These are phyloP conservation scores for Alternaria ventricosa DNA, from an alignment of 2,329 filamentous ascomycete genomes.

Conservation along the genomic window DNA sequence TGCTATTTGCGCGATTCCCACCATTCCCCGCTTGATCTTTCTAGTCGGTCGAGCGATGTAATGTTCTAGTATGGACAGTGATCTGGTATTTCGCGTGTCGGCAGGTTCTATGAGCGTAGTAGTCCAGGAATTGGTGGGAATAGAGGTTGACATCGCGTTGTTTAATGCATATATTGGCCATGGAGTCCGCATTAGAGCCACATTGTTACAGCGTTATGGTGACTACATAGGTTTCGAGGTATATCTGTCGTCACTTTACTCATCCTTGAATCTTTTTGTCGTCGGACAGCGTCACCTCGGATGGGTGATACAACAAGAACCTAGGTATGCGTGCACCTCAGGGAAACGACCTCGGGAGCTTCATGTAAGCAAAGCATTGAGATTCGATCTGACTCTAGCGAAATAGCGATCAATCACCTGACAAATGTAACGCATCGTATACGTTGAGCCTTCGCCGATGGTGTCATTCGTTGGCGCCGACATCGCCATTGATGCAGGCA, in stretches of 20 bases:
- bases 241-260: neutral
- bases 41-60: too few relatives aligned
- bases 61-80: too few relatives aligned
- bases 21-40: too few relatives aligned
- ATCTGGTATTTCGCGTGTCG: neutral
- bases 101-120: too few relatives aligned
- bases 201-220: neutral
- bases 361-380: neutral
- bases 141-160: neutral
- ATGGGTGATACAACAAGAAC: neutral
- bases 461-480: conserved; percentile 8
- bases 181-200: neutral
- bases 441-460: neutral
- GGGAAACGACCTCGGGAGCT: too few relatives aligned
- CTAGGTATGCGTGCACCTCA: too few relatives aligned
- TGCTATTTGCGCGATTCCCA: too few relatives aligned
- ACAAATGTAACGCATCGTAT: neutral
- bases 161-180: neutral
- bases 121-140: neutral
- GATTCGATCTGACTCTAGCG: neutral
- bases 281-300: neutral
- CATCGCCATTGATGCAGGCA: conserved; percentile 14
- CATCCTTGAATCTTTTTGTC: neutral
- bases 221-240: neutral
- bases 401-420: neutral